Conservation (phyloP, 257 asterid genomes). For the Anisodus tanguticus region DNA sequence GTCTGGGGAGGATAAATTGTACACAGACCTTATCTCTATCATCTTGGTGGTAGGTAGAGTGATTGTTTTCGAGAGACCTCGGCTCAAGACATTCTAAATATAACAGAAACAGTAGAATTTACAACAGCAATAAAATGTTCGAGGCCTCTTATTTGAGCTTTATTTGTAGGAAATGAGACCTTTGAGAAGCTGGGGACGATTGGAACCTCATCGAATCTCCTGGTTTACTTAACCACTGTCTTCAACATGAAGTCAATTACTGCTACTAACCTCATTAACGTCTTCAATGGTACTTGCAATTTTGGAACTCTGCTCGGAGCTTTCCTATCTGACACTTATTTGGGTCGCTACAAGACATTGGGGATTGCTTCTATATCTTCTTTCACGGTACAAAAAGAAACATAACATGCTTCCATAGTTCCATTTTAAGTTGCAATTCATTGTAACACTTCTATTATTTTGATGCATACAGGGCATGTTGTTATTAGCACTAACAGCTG, state of each 20-base stretch:
- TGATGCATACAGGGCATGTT: slow-evolving; percentile 37
- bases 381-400: slow-evolving; percentile 30
- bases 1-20: too few relatives aligned
- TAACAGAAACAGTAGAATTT: background rate
- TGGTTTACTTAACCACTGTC: slow-evolving; percentile 45
- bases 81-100: background rate
- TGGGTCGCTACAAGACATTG: slow-evolving; percentile 47
- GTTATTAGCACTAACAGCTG: slow-evolving; percentile 39
- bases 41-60: too few relatives aligned
- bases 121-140: background rate
- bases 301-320: slow-evolving; percentile 46
- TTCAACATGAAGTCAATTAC: slow-evolving; percentile 41
- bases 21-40: too few relatives aligned
- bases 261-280: slow-evolving; percentile 40
- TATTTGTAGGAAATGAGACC: slow-evolving; percentile 43
- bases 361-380: slow-evolving; percentile 43
- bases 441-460: background rate
- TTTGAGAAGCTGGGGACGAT: slow-evolving; percentile 48
- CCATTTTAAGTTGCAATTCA: background rate
- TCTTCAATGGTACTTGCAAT: slow-evolving; percentile 46
- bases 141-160: background rate
- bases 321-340: slow-evolving; percentile 40
- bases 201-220: slow-evolving; percentile 43
- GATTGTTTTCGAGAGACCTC: too few relatives aligned
- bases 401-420: background rate